These are phyloP conservation scores for Geotrichum macrosporum DNA, from an alignment of 1,139 yeast species.

Conservation along the genomic window DNA sequence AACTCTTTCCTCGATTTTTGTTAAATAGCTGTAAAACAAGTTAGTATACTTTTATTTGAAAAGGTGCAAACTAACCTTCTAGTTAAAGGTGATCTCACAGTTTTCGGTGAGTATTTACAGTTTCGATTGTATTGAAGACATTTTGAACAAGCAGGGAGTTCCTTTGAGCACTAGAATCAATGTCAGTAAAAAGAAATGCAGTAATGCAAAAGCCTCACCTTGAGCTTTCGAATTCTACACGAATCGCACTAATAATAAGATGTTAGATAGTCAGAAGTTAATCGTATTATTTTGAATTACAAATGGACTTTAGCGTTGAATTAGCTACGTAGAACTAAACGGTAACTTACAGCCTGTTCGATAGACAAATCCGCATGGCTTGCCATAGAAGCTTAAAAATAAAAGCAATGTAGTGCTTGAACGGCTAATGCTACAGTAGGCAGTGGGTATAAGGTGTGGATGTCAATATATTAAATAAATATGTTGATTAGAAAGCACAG, in stretches of 20 bases:
- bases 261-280: no score
- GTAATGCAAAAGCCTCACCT: conserved; percentile 27
- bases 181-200: not conserved
- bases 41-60: not conserved
- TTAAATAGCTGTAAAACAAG: conserved; percentile 44
- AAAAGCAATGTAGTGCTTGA: no score
- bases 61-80: conserved; percentile 49
- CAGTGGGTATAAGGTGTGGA: no score
- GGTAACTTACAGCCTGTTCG: conserved; percentile 19
- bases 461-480: no score
- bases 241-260: conserved; percentile 43
- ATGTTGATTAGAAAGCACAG: no score
- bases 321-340: not conserved
- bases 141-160: conserved; percentile 70
- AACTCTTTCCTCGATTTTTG: conserved; percentile 67
- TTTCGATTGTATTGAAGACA: conserved; percentile 70
- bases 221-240: conserved; percentile 47
- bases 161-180: conserved; percentile 50
- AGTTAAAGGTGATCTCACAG: conserved; percentile 75
- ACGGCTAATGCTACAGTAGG: no score
- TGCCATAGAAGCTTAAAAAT: conserved; percentile 1
- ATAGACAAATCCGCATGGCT: conserved; percentile 9
- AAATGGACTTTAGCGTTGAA: not conserved
- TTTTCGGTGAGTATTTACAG: conserved; percentile 72
- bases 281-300: no score